These are phyloP conservation scores for Neoarthrinium moseri DNA, from an alignment of 2,329 filamentous ascomycete species.

Conservation along the genomic window DNA sequence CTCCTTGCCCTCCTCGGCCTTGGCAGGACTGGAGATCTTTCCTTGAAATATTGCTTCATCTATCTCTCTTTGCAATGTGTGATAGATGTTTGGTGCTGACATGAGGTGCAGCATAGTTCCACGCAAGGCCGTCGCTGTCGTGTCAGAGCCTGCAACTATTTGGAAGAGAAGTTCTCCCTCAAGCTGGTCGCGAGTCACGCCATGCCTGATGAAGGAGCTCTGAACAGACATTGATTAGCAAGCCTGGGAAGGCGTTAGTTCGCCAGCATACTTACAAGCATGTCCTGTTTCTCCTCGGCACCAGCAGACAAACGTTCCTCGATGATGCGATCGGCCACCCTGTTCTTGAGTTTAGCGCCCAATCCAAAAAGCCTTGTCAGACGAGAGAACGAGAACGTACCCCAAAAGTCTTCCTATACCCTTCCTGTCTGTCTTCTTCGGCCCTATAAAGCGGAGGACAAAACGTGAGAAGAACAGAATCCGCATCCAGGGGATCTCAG, in stretches of 20 bases:
- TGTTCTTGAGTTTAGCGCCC: background rate
- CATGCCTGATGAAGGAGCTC: constrained; percentile 40
- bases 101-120: constrained; percentile 47
- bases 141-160: constrained; percentile 41
- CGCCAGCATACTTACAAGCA: background rate
- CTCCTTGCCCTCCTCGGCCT: constrained; percentile 23
- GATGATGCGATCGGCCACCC: background rate
- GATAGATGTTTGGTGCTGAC: constrained; percentile 41
- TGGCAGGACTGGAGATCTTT: constrained; percentile 25
- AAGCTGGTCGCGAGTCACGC: constrained; percentile 37
- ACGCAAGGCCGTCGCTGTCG: constrained; percentile 49
- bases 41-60: constrained; percentile 32
- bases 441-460: background rate
- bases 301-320: background rate
- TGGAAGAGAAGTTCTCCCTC: constrained; percentile 32
- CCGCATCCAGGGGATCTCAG: background rate
- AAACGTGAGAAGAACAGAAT: background rate
- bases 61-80: constrained; percentile 44
- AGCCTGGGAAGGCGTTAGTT: no score
- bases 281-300: constrained; percentile 5
- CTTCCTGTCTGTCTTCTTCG: constrained; percentile 3
- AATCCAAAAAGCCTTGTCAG: background rate
- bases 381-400: constrained; percentile 1
- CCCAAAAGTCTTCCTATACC: constrained; percentile 18
- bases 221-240: no score